These are phyloP conservation scores for Scalesia atractyloides DNA, from an alignment of 129 eudicot species.

Conservation along the genomic window DNA sequence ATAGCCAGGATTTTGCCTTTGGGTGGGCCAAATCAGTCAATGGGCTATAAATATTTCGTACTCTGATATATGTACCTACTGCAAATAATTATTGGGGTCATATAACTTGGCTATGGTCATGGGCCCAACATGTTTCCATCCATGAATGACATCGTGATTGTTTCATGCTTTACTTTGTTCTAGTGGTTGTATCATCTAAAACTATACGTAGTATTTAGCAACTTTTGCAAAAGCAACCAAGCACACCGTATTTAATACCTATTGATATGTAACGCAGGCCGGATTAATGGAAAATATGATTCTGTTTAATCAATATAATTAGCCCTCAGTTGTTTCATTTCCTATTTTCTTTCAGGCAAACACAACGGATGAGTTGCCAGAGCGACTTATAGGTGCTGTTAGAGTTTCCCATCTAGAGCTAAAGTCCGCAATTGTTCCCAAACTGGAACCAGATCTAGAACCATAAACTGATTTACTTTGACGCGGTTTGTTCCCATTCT, in stretches of 20 bases:
- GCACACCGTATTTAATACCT: background rate
- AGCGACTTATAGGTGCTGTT: conserved; percentile 88
- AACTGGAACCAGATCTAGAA: conserved; percentile 60
- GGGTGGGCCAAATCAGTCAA: background rate
- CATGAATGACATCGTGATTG: background rate
- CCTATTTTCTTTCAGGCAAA: conserved; percentile 59
- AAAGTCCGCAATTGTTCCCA: conserved; percentile 81
- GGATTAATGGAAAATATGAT: conserved; percentile 1
- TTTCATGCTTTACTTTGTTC: conserved; percentile 1
- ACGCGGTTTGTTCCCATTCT: conserved; percentile 23
- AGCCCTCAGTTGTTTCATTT: background rate
- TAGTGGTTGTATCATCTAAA: background rate
- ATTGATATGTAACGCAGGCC: background rate
- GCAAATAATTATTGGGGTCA: background rate
- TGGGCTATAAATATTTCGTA: background rate
- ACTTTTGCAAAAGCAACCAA: background rate
- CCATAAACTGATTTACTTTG: conserved; percentile 17
- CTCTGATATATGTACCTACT: too few species aligned
- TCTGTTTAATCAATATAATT: background rate
- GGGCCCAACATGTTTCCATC: background rate
- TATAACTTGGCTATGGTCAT: background rate
- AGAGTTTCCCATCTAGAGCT: conserved; percentile 91
- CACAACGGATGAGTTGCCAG: conserved; percentile 86
- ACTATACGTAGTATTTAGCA: background rate
- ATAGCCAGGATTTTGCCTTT: background rate